Conservation (phyloP, 805 yeast genomes). For the Kuraishia floccosa region DNA sequence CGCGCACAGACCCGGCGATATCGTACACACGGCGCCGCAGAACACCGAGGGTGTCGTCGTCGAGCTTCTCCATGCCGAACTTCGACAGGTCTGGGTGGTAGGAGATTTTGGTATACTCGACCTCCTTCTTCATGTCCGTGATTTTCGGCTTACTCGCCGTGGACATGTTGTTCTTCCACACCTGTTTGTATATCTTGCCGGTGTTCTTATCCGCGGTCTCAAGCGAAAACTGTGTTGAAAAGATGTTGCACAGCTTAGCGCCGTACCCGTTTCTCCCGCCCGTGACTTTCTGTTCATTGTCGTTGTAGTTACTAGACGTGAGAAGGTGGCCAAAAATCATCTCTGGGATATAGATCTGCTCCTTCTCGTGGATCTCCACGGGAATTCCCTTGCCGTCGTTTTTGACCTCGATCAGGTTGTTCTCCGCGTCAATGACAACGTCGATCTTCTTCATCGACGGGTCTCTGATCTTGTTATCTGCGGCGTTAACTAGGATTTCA, state of each 20-base stretch:
- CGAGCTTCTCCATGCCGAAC: conserved; percentile 78
- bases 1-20: conserved; percentile 86
- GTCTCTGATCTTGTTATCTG: conserved; percentile 95
- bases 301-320: conserved; percentile 94
- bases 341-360: conserved; percentile 89
- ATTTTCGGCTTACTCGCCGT: conserved; percentile 68
- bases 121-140: conserved; percentile 39
- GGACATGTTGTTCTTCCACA: conserved; percentile 84
- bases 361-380: conserved; percentile 84
- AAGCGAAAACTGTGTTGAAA: conserved; percentile 74
- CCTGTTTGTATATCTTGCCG: conserved; percentile 60
- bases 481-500: conserved; percentile 95
- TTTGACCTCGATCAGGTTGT: conserved; percentile 64
- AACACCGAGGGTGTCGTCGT: conserved; percentile 74
- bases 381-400: conserved; percentile 97
- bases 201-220: conserved; percentile 77
- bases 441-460: conserved; percentile 78
- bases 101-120: conserved; percentile 77
- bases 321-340: conserved; percentile 90
- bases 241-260: conserved; percentile 94
- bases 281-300: conserved; percentile 87
- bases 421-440: conserved; percentile 71
- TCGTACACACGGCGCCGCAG: conserved; percentile 91
- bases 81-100: conserved; percentile 81
- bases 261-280: conserved; percentile 99